Conservation (phyloP, 768 basidiomycete genomes). For the Kondoa subrosea region DNA sequence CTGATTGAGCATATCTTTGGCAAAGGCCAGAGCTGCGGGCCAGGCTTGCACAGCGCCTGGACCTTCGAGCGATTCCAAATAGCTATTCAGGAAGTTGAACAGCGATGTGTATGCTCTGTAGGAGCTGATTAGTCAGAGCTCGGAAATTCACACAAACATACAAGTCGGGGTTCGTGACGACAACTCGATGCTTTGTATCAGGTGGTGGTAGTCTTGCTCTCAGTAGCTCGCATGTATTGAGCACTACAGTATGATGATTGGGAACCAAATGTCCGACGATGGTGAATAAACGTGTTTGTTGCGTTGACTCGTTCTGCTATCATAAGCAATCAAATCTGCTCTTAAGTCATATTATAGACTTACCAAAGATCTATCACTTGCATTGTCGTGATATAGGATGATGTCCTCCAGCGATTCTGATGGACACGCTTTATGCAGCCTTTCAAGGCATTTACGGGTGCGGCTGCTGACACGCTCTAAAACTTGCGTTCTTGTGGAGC, state of each 20-base stretch:
- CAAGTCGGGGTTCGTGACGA: constrained; percentile 2
- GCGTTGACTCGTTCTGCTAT: constrained; percentile 13
- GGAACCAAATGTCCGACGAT: constrained; percentile 65
- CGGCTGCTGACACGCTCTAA: constrained; percentile 33
- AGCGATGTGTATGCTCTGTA: constrained; percentile 50
- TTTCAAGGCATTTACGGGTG: constrained; percentile 63
- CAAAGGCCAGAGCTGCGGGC: constrained; percentile 56
- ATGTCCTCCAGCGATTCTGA: constrained; percentile 67
- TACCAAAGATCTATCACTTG: background rate
- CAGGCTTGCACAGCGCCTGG: constrained; percentile 87
- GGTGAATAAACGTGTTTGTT: constrained; percentile 48
- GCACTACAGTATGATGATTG: constrained; percentile 69
- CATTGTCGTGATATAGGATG: constrained; percentile 49
- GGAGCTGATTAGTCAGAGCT: background rate
- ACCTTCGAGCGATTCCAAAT: constrained; percentile 64
- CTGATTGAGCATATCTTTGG: constrained; percentile 52
- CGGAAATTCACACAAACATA: background rate
- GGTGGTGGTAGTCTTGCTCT: constrained; percentile 20
- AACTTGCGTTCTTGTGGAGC: constrained; percentile 21
- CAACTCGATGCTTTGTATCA: constrained; percentile 3
- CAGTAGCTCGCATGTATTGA: constrained; percentile 74
- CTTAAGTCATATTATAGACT: constrained; percentile 9
- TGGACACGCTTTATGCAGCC: constrained; percentile 63
- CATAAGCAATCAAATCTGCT: too few species aligned
- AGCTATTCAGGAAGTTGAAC: constrained; percentile 79